A percentile compares a stretch with the other conserved stretches of the same genome.
phyloP scores from a whole-genome alignment of 1,139 yeast species.

The Hanseniaspora gamundiae region DNA sequence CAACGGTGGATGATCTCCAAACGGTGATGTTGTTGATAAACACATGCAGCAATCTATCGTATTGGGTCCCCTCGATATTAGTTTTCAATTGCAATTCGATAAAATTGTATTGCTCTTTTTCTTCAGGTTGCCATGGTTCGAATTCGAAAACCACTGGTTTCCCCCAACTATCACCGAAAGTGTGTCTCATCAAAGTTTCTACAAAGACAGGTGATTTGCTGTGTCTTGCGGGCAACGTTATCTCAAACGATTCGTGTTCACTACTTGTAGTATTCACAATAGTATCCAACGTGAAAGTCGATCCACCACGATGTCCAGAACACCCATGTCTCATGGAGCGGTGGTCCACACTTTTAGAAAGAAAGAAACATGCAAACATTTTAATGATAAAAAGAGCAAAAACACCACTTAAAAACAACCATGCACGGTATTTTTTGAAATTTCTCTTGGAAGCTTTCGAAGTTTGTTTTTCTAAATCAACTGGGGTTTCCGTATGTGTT shows the following conservation, averaged over 20 bases:
- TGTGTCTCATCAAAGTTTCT: slow-evolving; percentile 30
- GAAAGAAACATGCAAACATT: too few species aligned
- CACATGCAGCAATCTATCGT: slow-evolving; percentile 63
- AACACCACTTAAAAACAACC: too few species aligned
- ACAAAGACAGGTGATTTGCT: slow-evolving; percentile 29
- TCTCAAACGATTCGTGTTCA: slow-evolving; percentile 9
- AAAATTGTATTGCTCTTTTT: slow-evolving; percentile 34
- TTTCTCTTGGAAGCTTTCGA: background rate
- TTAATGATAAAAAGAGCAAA: background rate
- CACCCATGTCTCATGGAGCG: too few species aligned
- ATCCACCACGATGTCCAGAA: too few species aligned
- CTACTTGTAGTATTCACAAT: background rate
- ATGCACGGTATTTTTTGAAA: too few species aligned
- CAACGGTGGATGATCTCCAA: slow-evolving; percentile 82
- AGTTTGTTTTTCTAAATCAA: background rate
- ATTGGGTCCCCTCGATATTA: slow-evolving; percentile 55
- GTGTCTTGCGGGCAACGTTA: slow-evolving; percentile 8
- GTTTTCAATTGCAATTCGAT: slow-evolving; percentile 51
- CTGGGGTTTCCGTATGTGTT: too few species aligned
- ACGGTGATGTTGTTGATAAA: slow-evolving; percentile 54
- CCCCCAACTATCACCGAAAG: slow-evolving; percentile 52
- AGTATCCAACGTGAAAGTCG: too few species aligned
- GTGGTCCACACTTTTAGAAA: too few species aligned
- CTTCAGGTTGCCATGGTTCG: slow-evolving; percentile 29
- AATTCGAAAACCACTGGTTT: slow-evolving; percentile 34